Conservation (phyloP, 2,329 filamentous ascomycete species). For the Akanthomyces muscarius region DNA sequence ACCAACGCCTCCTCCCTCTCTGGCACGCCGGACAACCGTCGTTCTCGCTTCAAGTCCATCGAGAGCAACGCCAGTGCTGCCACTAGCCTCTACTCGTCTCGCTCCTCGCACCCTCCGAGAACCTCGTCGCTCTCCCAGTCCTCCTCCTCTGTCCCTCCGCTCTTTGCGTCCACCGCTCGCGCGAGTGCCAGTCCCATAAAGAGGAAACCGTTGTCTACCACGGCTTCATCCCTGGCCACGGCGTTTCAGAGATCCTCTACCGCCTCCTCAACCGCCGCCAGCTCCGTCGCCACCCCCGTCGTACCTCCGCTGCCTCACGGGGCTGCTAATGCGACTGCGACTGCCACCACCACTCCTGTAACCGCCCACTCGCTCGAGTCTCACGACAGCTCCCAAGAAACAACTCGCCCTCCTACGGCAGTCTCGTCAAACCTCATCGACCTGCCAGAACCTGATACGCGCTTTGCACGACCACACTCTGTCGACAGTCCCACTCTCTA, state of each 20-base stretch:
- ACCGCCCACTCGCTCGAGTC: not conserved
- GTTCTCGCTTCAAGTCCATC: slow-evolving; percentile 12
- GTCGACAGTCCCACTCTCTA: slow-evolving; percentile 60
- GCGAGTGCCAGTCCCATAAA: slow-evolving; percentile 39
- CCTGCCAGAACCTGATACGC: slow-evolving; percentile 46
- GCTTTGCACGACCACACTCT: slow-evolving; percentile 52
- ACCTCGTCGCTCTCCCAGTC: slow-evolving; percentile 15
- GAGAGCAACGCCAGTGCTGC: slow-evolving; percentile 19
- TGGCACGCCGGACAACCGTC: not conserved
- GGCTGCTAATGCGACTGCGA: not conserved
- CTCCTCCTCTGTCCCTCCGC: slow-evolving; percentile 15
- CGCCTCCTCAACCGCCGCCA: slow-evolving; percentile 24
- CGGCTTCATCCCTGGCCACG: slow-evolving; percentile 48
- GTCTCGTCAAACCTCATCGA: slow-evolving; percentile 33
- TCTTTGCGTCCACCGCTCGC: slow-evolving; percentile 12
- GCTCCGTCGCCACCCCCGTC: slow-evolving; percentile 13
- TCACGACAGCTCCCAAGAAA: not conserved
- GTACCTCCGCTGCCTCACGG: slow-evolving; percentile 13
- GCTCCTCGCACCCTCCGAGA: slow-evolving; percentile 26
- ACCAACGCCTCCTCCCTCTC: slow-evolving; percentile 6
- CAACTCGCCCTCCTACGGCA: not conserved
- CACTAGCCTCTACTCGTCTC: slow-evolving; percentile 22
- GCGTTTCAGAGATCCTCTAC: slow-evolving; percentile 28
- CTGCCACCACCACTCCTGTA: not conserved
- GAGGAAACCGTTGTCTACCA: slow-evolving; percentile 57